phyloP scores from a whole-genome alignment of 2,329 filamentous ascomycete species.

The Neofusicoccum sp. region DNA sequence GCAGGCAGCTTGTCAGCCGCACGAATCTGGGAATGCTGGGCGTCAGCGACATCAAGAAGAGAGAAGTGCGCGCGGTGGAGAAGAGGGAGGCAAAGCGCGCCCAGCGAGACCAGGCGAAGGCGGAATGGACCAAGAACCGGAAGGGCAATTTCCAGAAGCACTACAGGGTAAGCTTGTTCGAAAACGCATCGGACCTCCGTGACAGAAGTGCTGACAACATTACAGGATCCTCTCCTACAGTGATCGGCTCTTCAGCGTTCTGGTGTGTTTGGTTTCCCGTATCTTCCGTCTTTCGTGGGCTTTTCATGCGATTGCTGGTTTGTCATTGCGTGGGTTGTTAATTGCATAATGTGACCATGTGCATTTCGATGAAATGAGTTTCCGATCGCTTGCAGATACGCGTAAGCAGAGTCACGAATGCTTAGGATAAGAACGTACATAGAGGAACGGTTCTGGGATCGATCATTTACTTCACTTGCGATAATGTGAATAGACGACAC shows the following conservation, averaged over 20 bases:
- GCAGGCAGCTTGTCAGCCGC: conserved; percentile 55
- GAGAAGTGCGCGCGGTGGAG: conserved; percentile 64
- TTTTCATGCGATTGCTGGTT: neutral
- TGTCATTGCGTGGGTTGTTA: neutral
- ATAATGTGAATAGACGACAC: too few relatives aligned
- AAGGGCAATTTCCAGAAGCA: conserved; percentile 76
- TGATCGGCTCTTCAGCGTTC: conserved; percentile 23
- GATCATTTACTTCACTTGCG: too few relatives aligned
- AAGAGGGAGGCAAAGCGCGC: conserved; percentile 67
- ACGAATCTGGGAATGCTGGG: conserved; percentile 74
- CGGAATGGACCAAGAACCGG: conserved; percentile 70
- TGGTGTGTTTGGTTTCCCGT: neutral
- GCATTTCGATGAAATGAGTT: neutral
- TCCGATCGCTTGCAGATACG: neutral
- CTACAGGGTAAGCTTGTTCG: conserved; percentile 50
- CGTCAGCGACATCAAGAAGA: conserved; percentile 72
- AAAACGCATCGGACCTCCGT: neutral
- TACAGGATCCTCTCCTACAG: conserved; percentile 53
- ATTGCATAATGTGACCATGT: too few relatives aligned
- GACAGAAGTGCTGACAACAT: neutral
- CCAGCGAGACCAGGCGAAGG: conserved; percentile 56
- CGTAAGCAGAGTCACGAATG: neutral
- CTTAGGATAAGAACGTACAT: too few relatives aligned
- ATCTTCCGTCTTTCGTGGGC: neutral
- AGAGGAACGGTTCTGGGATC: too few relatives aligned